Conservation (phyloP, 2,329 filamentous ascomycete species). For the Aureobasidium sp. region DNA sequence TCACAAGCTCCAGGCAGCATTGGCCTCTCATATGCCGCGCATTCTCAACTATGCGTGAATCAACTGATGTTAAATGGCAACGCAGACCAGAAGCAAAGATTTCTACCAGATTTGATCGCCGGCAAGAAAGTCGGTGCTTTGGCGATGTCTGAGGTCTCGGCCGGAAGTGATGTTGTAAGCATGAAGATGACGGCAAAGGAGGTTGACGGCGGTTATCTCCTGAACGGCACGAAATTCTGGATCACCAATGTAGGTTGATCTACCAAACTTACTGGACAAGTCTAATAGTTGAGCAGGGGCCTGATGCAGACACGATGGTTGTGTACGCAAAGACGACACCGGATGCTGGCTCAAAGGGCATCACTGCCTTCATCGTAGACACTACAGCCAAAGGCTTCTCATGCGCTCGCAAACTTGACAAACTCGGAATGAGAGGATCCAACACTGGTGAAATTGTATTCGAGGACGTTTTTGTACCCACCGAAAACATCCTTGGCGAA, state of each 20-base stretch:
- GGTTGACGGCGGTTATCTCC: slow-evolving; percentile 74
- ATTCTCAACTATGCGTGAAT: slow-evolving; percentile 94
- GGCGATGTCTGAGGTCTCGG: slow-evolving; percentile 89
- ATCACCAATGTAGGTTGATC: slow-evolving; percentile 69
- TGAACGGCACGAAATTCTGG: slow-evolving; percentile 98
- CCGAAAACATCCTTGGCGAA: slow-evolving; percentile 70
- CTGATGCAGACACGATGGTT: slow-evolving; percentile 84
- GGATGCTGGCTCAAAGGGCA: slow-evolving; percentile 73
- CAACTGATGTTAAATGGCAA: slow-evolving; percentile 87
- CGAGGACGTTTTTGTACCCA: slow-evolving; percentile 81
- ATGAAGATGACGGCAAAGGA: slow-evolving; percentile 82
- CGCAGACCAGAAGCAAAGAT: slow-evolving; percentile 68
- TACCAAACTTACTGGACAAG: background rate
- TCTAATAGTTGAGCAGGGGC: slow-evolving; percentile 42
- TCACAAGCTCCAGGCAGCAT: slow-evolving; percentile 47
- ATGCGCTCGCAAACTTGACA: slow-evolving; percentile 86
- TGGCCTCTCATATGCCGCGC: slow-evolving; percentile 86
- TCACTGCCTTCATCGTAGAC: slow-evolving; percentile 90
- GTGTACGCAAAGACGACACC: slow-evolving; percentile 97
- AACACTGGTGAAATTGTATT: slow-evolving; percentile 94
- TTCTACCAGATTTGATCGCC: slow-evolving; percentile 72
- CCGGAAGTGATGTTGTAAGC: slow-evolving; percentile 88
- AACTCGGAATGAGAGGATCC: slow-evolving; percentile 94
- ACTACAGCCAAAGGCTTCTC: slow-evolving; percentile 67
- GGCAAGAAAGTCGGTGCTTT: slow-evolving; percentile 78